phyloP scores from a whole-genome alignment of 208 protist genomes.

The Leishmania major region DNA sequence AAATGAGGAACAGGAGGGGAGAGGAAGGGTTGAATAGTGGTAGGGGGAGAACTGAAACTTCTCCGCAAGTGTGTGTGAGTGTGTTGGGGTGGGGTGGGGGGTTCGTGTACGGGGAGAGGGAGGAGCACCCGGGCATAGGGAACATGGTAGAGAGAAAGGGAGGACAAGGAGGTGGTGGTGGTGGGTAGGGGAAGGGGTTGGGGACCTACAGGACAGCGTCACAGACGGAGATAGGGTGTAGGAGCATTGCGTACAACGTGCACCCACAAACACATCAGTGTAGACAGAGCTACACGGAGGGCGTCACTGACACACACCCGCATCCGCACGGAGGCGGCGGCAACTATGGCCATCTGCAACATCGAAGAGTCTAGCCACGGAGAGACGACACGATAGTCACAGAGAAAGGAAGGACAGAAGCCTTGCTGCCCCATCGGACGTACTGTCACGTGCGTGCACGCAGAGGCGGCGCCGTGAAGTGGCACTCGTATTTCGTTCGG shows the following conservation, averaged over 20 bases:
- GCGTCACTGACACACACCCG: not conserved
- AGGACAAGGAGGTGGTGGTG: not conserved
- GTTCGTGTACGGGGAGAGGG: not conserved
- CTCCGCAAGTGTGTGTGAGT: not conserved
- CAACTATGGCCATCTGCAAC: not conserved
- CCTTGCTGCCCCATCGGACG: not conserved
- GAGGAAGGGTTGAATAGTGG: not conserved
- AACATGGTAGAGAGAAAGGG: not conserved
- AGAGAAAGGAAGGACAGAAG: not conserved
- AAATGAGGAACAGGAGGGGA: not conserved
- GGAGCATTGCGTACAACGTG: not conserved
- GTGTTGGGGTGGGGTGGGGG: not conserved
- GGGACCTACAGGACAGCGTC: not conserved
- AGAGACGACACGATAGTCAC: not conserved
- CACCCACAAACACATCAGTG: not conserved
- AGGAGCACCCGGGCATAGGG: not conserved
- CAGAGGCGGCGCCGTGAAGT: not conserved
- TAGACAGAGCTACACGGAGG: not conserved
- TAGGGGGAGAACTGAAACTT: not conserved
- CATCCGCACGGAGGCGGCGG: not conserved
- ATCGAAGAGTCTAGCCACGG: not conserved
- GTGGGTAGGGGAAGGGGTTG: not conserved
- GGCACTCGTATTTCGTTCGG: not conserved
- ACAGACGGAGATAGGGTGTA: not conserved
- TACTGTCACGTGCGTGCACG: not conserved